Evolutionary conservation across 2,329 filamentous ascomycete genomes (phyloP).

Genomic region (Emydomyces testavorans): DNA sequence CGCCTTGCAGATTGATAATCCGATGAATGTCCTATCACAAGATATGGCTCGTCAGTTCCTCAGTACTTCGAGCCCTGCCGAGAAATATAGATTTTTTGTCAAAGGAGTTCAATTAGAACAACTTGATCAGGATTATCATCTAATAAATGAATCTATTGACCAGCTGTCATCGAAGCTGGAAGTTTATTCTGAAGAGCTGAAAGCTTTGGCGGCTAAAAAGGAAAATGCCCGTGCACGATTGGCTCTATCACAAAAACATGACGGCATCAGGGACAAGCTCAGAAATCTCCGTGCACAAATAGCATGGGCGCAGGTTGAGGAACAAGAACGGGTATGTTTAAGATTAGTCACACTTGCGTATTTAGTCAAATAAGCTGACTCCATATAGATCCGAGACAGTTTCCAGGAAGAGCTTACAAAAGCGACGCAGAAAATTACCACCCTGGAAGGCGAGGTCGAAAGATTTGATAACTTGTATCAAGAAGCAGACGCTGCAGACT

Average conservation of each 20-base stretch:
- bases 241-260: constrained; percentile 54
- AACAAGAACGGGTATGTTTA: constrained; percentile 49
- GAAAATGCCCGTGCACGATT: constrained; percentile 55
- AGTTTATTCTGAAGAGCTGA: constrained; percentile 52
- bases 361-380: constrained; percentile 2
- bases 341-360: background rate
- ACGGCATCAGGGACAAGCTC: constrained; percentile 51
- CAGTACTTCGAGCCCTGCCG: constrained; percentile 64
- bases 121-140: constrained; percentile 77
- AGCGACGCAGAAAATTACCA: constrained; percentile 40
- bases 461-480: constrained; percentile 39
- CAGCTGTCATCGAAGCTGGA: constrained; percentile 54
- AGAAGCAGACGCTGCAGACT: constrained; percentile 29
- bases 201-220: constrained; percentile 45
- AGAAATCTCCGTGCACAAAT: constrained; percentile 53
- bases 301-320: constrained; percentile 77
- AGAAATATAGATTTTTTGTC: constrained; percentile 95
- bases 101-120: constrained; percentile 89
- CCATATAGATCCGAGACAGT: constrained; percentile 24
- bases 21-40: constrained; percentile 88
- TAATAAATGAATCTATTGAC: constrained; percentile 69
- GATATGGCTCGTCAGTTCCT: constrained; percentile 91
- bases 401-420: constrained; percentile 29
- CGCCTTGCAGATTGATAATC: constrained; percentile 88
- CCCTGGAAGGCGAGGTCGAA: constrained; percentile 34